Conservation (phyloP, 2,329 filamentous ascomycete species). For the Cryphonectria nitschkei region DNA sequence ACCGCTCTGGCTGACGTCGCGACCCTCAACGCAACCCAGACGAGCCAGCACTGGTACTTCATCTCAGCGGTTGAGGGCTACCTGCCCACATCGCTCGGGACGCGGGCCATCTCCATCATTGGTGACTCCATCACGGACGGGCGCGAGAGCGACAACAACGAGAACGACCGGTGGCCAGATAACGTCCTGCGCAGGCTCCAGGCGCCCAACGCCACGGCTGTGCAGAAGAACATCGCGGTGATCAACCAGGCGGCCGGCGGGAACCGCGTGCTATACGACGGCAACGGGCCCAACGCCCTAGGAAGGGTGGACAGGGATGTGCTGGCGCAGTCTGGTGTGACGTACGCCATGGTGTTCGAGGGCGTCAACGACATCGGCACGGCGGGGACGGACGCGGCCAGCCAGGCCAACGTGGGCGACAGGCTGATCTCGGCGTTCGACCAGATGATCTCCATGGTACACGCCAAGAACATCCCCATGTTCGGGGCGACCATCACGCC, state of each 20-base stretch:
- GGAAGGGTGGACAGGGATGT: conserved; percentile 63
- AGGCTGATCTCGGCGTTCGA: conserved; percentile 56
- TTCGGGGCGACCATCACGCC: conserved; percentile 59
- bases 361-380: conserved; percentile 68
- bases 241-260: conserved; percentile 67
- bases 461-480: conserved; percentile 54
- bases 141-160: conserved; percentile 60
- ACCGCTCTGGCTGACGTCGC: conserved; percentile 47
- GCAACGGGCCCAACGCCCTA: conserved; percentile 61
- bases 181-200: conserved; percentile 50
- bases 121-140: conserved; percentile 72
- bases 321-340: conserved; percentile 56
- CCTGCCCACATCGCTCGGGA: conserved; percentile 39
- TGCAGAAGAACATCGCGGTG: conserved; percentile 49
- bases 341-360: conserved; percentile 62
- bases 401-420: conserved; percentile 51
- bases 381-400: conserved; percentile 44
- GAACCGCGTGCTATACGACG: conserved; percentile 62
- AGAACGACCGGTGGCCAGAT: conserved; percentile 55
- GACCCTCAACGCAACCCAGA: conserved; percentile 29
- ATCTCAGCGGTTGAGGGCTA: conserved; percentile 61
- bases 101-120: conserved; percentile 56
- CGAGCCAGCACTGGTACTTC: conserved; percentile 60
- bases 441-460: conserved; percentile 59
- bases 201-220: conserved; percentile 25